Conservation (phyloP, 1,284 basidiomycete species). For the Naganishia liquefaciens region DNA sequence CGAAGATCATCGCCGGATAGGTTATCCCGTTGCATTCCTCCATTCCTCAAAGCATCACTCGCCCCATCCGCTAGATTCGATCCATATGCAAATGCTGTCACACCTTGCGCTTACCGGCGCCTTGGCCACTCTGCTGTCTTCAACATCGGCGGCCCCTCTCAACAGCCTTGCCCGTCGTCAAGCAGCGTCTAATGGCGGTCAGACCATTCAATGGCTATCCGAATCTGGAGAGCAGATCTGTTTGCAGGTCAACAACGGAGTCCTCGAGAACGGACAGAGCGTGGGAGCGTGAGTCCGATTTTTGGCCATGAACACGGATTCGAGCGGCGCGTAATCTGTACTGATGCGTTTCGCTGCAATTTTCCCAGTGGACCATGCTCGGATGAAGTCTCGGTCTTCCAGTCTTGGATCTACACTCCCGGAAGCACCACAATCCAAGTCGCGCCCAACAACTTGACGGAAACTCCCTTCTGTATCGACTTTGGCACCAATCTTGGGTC, state of each 20-base stretch:
- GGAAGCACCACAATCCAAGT: conserved; percentile 11
- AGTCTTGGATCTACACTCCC: conserved; percentile 1
- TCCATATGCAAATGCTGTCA: neutral
- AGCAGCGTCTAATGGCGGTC: conserved; percentile 1
- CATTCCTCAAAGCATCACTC: neutral
- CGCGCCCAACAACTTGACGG: conserved; percentile 20
- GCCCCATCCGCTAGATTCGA: neutral
- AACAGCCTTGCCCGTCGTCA: neutral
- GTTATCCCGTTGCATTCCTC: neutral
- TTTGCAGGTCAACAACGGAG: conserved; percentile 5
- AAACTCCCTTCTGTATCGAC: conserved; percentile 10
- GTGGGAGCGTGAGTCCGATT: conserved; percentile 3
- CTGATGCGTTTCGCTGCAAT: neutral
- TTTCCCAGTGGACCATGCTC: conserved; percentile 10
- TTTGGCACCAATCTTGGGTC: conserved; percentile 21
- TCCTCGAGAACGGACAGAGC: conserved; percentile 1
- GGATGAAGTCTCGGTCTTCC: neutral
- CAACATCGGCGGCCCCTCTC: neutral
- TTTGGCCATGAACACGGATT: neutral
- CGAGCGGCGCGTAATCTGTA: neutral
- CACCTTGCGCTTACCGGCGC: neutral
- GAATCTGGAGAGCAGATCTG: conserved; percentile 5
- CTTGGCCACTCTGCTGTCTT: neutral
- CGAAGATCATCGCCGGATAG: neutral
- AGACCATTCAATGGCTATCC: neutral